Base-by-base conservation (phyloP, 2,329 filamentous ascomycete genomes). In the Nigrospora oryzae region DNA sequence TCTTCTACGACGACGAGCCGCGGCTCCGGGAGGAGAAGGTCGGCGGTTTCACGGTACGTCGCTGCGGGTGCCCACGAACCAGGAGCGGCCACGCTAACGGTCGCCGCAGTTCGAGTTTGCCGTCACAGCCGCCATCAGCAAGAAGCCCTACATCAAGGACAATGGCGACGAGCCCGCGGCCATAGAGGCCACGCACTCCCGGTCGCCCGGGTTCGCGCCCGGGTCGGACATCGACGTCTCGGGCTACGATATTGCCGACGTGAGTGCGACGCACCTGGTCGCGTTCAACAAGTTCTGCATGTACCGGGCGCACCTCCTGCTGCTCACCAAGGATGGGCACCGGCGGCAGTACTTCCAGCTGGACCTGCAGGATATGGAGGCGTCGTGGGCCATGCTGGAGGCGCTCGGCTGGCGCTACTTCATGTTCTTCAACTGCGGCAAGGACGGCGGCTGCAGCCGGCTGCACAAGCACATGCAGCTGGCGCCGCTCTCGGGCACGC, bases 401-500 rank as follows among this genome's bases (percentile, higher is more conserved):
- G 41, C 48, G 0, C 48, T 66, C 13, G 45, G 49, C 4, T 55
- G 49, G 8, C 53, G 62, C 6, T 60, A 67, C 47, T 62, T 68
- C 45, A 54, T 63, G 13, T 66, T 75, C 15, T 75, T 65, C 56
- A 75, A 75, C 50, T 71, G 72, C 53, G 63, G 64, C 1, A 59
- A 62, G 35, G 58, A 58, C 4, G 67, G 65, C 7, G 71, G 71
- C 30, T 70, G 69, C 43, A 73, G 68, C 43, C 53, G 71, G 11
- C 52, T 66, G 40, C 73, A 75, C 49, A 75, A 75, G 54, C 71
- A 74, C 56, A 47, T 75, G 47, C 72, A 75, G 49, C 50, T 66
- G 1, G 53, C 71, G 7, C 67, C 66, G 0, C 56, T 52, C 41
- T 55, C 56, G 2, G 53, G 57, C 41, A 46, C 60, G 4, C 30